These are phyloP conservation scores for Botrytis galanthina DNA, from an alignment of 2,329 filamentous ascomycete genomes.

Conservation along the genomic window DNA sequence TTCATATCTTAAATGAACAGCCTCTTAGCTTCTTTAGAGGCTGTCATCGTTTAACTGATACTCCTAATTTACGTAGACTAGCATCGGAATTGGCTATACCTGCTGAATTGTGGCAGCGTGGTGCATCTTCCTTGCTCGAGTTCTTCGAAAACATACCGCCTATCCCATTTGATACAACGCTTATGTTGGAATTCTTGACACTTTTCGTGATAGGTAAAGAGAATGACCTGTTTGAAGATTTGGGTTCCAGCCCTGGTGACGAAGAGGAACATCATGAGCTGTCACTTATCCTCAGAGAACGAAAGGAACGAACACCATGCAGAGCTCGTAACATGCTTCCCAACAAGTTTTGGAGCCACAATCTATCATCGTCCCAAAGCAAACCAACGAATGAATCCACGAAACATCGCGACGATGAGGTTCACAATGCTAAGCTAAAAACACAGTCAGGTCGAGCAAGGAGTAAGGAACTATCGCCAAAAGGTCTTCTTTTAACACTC, in stretches of 20 bases:
- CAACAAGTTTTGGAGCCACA: no score
- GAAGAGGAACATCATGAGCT: constrained; percentile 33
- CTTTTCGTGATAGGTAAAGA: no score
- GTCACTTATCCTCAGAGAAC: constrained; percentile 26
- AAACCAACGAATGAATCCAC: no score
- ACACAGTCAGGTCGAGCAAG: no score
- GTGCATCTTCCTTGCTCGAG: constrained; percentile 82
- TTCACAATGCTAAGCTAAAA: no score
- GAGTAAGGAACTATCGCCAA: no score
- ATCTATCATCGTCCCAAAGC: no score
- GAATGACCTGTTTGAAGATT: constrained; percentile 21
- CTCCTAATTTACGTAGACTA: constrained; percentile 61
- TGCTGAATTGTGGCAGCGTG: constrained; percentile 88
- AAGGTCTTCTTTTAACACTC: not conserved
- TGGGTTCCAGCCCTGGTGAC: constrained; percentile 27
- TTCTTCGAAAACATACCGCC: constrained; percentile 72
- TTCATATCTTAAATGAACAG: constrained; percentile 76
- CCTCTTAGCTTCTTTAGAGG: constrained; percentile 85
- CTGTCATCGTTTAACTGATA: constrained; percentile 79
- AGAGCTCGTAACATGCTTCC: no score
- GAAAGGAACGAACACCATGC: constrained; percentile 31
- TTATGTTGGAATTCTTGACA: no score
- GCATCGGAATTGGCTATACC: constrained; percentile 88
- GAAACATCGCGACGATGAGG: no score
- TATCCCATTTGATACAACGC: no score